Conservation (phyloP, 208 protist genomes). For the Angomonas ambiguus region DNA sequence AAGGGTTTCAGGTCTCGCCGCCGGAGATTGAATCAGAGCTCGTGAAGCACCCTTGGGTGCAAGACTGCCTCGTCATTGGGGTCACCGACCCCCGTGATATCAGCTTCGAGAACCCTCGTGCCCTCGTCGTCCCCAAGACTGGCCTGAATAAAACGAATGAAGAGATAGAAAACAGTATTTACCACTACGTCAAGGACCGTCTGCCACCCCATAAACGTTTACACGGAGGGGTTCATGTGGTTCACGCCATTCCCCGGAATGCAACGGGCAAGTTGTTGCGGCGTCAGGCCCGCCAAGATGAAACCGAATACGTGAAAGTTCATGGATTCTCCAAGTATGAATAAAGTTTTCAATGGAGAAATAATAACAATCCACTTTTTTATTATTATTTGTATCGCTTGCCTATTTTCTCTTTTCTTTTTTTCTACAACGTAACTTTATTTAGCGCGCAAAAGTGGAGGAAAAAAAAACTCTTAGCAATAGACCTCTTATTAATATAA, state of each 20-base stretch:
- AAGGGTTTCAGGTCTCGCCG: conserved; percentile 87
- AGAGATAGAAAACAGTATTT: conserved; percentile 39
- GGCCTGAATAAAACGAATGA: conserved; percentile 22
- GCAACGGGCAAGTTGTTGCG: conserved; percentile 77
- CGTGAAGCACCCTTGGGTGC: conserved; percentile 45
- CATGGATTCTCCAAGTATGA: too few relatives aligned
- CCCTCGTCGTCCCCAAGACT: conserved; percentile 55
- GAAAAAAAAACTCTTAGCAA: too few relatives aligned
- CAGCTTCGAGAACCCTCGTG: conserved; percentile 68
- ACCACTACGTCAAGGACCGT: conserved; percentile 27
- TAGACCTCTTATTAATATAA: too few relatives aligned
- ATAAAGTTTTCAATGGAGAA: neutral
- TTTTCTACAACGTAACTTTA: too few relatives aligned
- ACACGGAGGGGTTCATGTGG: conserved; percentile 60
- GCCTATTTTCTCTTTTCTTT: neutral
- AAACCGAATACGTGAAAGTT: conserved; percentile 7
- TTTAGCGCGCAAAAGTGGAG: too few relatives aligned
- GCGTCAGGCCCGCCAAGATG: conserved; percentile 24
- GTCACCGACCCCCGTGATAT: conserved; percentile 37
- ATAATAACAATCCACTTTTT: too few relatives aligned
- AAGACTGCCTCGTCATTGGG: conserved; percentile 66
- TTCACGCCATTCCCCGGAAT: conserved; percentile 41
- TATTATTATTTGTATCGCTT: neutral
- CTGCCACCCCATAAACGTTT: conserved; percentile 69
- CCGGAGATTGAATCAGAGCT: conserved; percentile 66